Percentiles rank a stretch among this genome's conserved stretches.
phyloP scores from a whole-genome alignment of 768 basidiomycete species.

The Postia placenta region DNA sequence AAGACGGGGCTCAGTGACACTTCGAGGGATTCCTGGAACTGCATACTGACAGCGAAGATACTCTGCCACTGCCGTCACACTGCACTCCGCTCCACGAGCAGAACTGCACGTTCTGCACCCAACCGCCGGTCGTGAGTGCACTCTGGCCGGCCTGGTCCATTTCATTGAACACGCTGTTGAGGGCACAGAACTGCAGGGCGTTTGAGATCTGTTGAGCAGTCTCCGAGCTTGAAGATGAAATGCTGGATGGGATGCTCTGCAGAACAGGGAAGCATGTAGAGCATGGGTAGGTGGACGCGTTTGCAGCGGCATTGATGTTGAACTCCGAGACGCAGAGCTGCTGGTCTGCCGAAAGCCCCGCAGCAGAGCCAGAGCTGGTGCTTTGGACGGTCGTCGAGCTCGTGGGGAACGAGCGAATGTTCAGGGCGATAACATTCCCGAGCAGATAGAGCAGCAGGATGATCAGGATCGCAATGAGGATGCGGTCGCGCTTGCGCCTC shows the following conservation, averaged over 20 bases:
- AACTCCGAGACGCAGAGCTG: constrained; percentile 42
- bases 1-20: constrained; percentile 1
- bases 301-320: constrained; percentile 36
- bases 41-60: constrained; percentile 35
- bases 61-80: constrained; percentile 35
- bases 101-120: constrained; percentile 39
- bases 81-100: constrained; percentile 43
- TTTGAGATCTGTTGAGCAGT: constrained; percentile 27
- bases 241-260: constrained; percentile 31
- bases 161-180: constrained; percentile 37
- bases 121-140: constrained; percentile 34
- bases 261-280: constrained; percentile 37
- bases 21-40: neutral
- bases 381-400: neutral
- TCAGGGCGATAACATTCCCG: constrained; percentile 33
- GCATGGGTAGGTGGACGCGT: constrained; percentile 41
- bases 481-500: constrained; percentile 24
- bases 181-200: constrained; percentile 42
- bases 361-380: constrained; percentile 16
- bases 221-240: constrained; percentile 26
- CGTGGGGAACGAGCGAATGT: constrained; percentile 25
- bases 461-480: constrained; percentile 28
- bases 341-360: constrained; percentile 30
- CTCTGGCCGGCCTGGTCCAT: constrained; percentile 31
- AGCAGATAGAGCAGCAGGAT: constrained; percentile 37